Percentiles rank a stretch among this genome's conserved stretches.
These are phyloP conservation scores for Neurospora sp. DNA, from an alignment of 495 filamentous ascomycete genomes.

Conservation along the genomic window DNA sequence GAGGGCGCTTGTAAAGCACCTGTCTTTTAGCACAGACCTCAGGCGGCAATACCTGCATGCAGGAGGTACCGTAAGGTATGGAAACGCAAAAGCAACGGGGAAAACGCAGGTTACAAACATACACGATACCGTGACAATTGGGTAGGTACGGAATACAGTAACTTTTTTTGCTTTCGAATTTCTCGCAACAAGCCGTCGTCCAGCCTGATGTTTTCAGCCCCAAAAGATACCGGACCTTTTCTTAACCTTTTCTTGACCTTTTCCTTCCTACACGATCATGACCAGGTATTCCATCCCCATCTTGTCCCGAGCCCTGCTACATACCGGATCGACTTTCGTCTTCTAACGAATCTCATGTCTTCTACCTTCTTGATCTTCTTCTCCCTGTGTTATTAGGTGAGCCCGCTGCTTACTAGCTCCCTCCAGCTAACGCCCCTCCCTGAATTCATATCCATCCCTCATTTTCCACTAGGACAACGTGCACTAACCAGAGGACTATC, in stretches of 20 bases:
- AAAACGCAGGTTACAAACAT: neutral
- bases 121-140: neutral
- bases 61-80: neutral
- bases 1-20: neutral
- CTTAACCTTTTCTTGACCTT: neutral
- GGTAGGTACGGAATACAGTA: neutral
- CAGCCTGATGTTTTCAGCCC: neutral
- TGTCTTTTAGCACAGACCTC: neutral
- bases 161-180: constrained; percentile 2
- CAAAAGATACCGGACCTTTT: neutral
- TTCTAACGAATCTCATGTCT: neutral
- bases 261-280: neutral
- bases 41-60: neutral
- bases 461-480: neutral
- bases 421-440: neutral
- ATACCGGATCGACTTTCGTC: neutral
- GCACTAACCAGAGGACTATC: neutral
- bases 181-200: constrained; percentile 1
- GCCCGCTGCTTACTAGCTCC: neutral
- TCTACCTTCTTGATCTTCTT: neutral
- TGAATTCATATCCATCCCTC: neutral
- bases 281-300: neutral
- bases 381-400: neutral
- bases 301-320: neutral
- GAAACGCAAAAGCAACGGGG: neutral